These are phyloP conservation scores for Picochlorum sp. DNA, from an alignment of 139 green algal genomes.

Conservation along the genomic window DNA sequence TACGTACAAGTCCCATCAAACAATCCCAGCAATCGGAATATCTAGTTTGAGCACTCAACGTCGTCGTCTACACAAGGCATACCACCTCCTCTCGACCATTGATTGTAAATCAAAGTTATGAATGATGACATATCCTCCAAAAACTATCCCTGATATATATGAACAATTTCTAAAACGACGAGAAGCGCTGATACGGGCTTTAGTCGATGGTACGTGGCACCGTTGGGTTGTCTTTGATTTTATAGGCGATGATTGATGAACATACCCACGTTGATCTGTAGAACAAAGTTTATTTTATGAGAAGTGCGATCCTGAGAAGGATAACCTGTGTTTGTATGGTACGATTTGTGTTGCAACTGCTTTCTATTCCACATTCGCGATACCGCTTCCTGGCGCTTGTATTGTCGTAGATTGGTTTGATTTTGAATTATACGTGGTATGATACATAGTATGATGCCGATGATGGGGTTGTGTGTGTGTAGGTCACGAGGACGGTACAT, in stretches of 20 bases:
- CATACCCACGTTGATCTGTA: not conserved
- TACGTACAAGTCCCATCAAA: no score
- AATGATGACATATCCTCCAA: not conserved
- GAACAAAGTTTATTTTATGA: conserved; percentile 50
- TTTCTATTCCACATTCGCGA: not conserved
- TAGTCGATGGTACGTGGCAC: conserved; percentile 23
- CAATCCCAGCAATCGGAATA: no score
- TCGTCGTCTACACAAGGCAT: no score
- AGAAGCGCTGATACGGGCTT: conserved; percentile 21
- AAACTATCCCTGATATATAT: conserved; percentile 18
- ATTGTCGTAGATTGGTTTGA: not conserved
- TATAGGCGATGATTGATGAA: no score
- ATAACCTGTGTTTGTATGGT: conserved; percentile 99
- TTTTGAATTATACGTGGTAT: not conserved
- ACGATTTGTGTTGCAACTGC: conserved; percentile 12
- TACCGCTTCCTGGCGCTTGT: not conserved
- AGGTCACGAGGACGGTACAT: conserved; percentile 71
- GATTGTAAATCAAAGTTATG: not conserved
- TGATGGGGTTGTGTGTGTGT: conserved; percentile 2
- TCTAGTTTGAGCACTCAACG: no score
- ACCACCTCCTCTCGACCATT: not conserved
- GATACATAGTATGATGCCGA: not conserved
- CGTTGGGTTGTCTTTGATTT: no score
- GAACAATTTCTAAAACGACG: conserved; percentile 21
- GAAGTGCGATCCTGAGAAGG: conserved; percentile 72